Percentiles rank a stretch among this genome's conserved stretches.
phyloP scores from a whole-genome alignment of 1,139 yeast species.

The Taphrina pruni region DNA sequence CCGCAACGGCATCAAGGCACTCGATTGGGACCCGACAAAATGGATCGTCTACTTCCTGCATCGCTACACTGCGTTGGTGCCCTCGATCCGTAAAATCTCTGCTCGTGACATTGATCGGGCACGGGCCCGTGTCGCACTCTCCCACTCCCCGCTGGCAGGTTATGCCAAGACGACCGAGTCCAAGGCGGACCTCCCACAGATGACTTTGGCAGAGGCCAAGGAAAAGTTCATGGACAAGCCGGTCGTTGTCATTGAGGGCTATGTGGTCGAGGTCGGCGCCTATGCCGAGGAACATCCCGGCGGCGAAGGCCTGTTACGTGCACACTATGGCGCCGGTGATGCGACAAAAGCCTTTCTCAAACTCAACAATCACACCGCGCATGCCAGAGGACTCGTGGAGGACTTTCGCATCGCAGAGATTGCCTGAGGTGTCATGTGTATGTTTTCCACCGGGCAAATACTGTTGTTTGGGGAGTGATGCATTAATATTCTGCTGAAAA shows the following conservation, averaged over 20 bases:
- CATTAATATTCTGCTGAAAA: no score
- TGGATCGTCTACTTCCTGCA: slow-evolving; percentile 73
- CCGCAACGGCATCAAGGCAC: slow-evolving; percentile 97
- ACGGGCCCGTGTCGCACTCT: slow-evolving; percentile 80
- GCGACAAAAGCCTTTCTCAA: slow-evolving; percentile 98
- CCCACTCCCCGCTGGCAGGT: slow-evolving; percentile 16
- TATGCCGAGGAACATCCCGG: slow-evolving; percentile 96
- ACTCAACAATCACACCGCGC: slow-evolving; percentile 94
- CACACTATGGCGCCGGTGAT: slow-evolving; percentile 93
- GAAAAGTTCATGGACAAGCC: slow-evolving; percentile 65
- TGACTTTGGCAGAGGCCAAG: slow-evolving; percentile 84
- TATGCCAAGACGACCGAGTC: slow-evolving; percentile 50
- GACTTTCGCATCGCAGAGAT: slow-evolving; percentile 92
- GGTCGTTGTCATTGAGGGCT: slow-evolving; percentile 85
- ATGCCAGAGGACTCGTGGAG: slow-evolving; percentile 94
- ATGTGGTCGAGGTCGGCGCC: slow-evolving; percentile 85
- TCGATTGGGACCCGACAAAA: slow-evolving; percentile 98
- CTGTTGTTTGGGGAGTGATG: no score
- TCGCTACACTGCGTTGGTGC: slow-evolving; percentile 87
- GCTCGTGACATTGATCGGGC: slow-evolving; percentile 90
- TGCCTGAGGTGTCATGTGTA: neutral
- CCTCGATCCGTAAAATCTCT: slow-evolving; percentile 92
- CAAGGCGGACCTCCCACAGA: slow-evolving; percentile 80
- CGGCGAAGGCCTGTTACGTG: slow-evolving; percentile 84
- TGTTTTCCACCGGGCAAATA: no score